Evolutionary conservation across 73 alveolate species (phyloP), one percentile per base, ranked within the genome.

Genomic region (Paramecium primaurelia): DNA sequence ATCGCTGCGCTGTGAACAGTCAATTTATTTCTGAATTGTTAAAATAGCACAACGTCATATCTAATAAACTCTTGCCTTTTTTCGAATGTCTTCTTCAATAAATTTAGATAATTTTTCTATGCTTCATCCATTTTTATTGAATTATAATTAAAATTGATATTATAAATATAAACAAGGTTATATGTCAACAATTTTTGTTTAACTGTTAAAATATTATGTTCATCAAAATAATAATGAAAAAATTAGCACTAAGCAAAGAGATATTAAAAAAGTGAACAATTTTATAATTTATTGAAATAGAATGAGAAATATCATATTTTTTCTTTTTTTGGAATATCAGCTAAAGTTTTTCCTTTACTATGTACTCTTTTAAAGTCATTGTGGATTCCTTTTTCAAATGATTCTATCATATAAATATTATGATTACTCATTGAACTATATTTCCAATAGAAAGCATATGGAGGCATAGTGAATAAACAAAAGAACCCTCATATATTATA

Each of bases 401-500:
- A 28, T 64, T 64, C 84, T 64, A 64, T 28, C 2, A 30, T 28
- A 3, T 64, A 14, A 6, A 12, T 10, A 25, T 64, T 18, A 34
- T 64, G 6, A 30, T 34, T 73, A 73, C 87, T 73, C 54, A 36
- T 73, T 36, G 87, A 37, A 36, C 59, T 40, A 16, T 40, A 34
- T 73, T 73, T 73, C 87, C 87, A 73, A 73, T 73, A 73, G 36
- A 73, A 73, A 16, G 87, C 87, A 73, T 73, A 73, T 32, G 87
- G 87, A 22, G 87, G 87, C 58, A 73, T 34, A 20, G 87, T 73
- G 14, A 34, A 73, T 36, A 73, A 38, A 22, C 58, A 73, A 37
- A 73, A 37, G 60, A 73, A 73, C 10, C 87, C 87, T 73, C 3
- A 73, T 14, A 18, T 36, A 37, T 14, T 34, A 68, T 11, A 32